A percentile compares a stretch with the other conserved stretches of the same genome.
Conservation (phyloP, 31 red algal genomes). For the Endocladia muricata region DNA sequence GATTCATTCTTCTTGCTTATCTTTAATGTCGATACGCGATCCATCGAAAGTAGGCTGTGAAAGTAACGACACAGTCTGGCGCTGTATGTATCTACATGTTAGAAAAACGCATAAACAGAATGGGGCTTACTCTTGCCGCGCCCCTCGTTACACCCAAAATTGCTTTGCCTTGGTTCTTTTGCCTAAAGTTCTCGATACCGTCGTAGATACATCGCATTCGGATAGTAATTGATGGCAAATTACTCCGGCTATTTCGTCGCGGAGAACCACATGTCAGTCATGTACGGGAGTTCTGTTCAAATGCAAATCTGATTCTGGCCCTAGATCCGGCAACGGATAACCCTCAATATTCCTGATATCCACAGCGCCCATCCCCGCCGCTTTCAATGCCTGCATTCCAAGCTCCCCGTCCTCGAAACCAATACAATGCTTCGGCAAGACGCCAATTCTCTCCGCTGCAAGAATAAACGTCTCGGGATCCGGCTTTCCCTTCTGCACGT, state of each 20-base stretch:
- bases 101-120: conserved; percentile 53
- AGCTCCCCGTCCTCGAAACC: conserved; percentile 67
- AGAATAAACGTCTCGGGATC: conserved; percentile 61
- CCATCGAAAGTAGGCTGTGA: conserved; percentile 9
- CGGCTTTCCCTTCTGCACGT: conserved; percentile 58
- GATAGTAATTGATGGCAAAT: no score
- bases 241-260: no score
- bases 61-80: conserved; percentile 18
- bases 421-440: conserved; percentile 33
- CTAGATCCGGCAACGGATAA: no score
- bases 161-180: no score
- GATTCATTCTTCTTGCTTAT: background rate
- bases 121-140: conserved; percentile 87
- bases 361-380: conserved; percentile 55
- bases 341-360: conserved; percentile 49
- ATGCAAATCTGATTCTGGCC: no score
- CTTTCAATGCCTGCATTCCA: conserved; percentile 42
- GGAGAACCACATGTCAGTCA: no score
- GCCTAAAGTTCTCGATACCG: no score
- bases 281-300: no score
- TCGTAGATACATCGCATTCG: no score
- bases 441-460: conserved; percentile 53
- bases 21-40: background rate
- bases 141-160: conserved; percentile 39
- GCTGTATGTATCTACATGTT: background rate